Conservation (phyloP, 768 basidiomycete species). For the Auricularia heimuer region DNA sequence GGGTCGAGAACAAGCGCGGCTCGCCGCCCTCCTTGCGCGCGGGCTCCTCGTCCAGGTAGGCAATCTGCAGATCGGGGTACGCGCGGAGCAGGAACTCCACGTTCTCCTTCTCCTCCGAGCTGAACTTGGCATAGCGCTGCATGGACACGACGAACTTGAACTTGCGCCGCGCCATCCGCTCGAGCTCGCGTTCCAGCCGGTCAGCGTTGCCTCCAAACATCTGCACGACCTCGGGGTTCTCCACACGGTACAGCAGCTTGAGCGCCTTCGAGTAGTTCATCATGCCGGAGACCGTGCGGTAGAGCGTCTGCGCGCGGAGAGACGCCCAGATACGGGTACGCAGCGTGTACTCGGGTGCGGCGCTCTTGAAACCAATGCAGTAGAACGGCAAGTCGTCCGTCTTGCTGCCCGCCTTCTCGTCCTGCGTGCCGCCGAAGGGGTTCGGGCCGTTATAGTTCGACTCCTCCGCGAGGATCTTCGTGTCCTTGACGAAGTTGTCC, state of each 20-base stretch:
- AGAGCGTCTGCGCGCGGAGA: conserved; percentile 94
- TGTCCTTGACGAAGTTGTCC: conserved; percentile 99
- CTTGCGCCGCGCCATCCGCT: conserved; percentile 95
- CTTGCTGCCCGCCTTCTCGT: conserved; percentile 77
- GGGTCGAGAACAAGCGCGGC: conserved; percentile 85
- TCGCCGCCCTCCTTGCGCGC: conserved; percentile 92
- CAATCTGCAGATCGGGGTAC: conserved; percentile 97
- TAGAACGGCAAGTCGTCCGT: conserved; percentile 94
- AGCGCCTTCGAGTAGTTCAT: conserved; percentile 99
- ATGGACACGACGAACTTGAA: conserved; percentile 99
- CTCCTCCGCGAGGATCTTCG: conserved; percentile 97
- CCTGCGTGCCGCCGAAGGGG: conserved; percentile 47
- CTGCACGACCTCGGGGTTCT: conserved; percentile 98
- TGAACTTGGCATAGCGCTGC: conserved; percentile 99
- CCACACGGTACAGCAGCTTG: conserved; percentile 97
- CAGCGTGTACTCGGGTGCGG: conserved; percentile 95
- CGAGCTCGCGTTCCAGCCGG: conserved; percentile 89
- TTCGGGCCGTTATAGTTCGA: conserved; percentile 72
- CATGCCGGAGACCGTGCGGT: conserved; percentile 98
- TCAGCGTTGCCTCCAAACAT: conserved; percentile 96
- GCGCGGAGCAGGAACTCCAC: conserved; percentile 95
- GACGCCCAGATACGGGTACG: conserved; percentile 99
- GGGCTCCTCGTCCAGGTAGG: conserved; percentile 94
- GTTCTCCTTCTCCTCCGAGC: conserved; percentile 98
- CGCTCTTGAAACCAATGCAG: conserved; percentile 98